phyloP scores from a whole-genome alignment of 768 basidiomycete species.

The Lactarius psammicola region DNA sequence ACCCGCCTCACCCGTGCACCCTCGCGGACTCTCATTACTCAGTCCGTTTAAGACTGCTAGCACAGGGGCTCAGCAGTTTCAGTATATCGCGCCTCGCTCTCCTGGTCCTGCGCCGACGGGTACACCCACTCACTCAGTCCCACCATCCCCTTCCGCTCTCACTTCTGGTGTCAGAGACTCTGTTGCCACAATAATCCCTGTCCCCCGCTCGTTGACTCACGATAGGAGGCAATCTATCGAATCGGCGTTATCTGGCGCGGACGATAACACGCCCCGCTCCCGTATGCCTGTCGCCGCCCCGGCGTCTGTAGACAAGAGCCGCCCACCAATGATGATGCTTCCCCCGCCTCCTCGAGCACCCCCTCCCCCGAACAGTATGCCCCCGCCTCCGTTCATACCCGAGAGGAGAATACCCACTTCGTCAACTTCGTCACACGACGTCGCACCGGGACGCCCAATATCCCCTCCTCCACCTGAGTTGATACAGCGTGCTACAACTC shows the following conservation, averaged over 20 bases:
- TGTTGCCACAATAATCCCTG: constrained; percentile 45
- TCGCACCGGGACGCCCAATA: constrained; percentile 80
- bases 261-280: constrained; percentile 50
- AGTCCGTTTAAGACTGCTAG: constrained; percentile 56
- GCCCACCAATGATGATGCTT: constrained; percentile 81
- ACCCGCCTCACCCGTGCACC: constrained; percentile 38
- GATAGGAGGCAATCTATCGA: constrained; percentile 74
- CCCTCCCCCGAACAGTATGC: constrained; percentile 69
- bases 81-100: constrained; percentile 52
- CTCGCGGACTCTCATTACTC: constrained; percentile 31
- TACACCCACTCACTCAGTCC: constrained; percentile 37
- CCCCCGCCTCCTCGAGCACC: constrained; percentile 72
- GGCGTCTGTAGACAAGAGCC: constrained; percentile 66
- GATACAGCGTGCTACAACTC: constrained; percentile 87
- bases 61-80: constrained; percentile 63
- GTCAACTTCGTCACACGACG: constrained; percentile 49
- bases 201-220: constrained; percentile 51
- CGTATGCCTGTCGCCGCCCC: constrained; percentile 60
- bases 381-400: constrained; percentile 73
- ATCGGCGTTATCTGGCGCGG: constrained; percentile 56
- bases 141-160: constrained; percentile 45
- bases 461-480: constrained; percentile 94
- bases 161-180: constrained; percentile 54
- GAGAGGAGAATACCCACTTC: constrained; percentile 53
- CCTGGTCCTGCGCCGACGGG: constrained; percentile 37